Base-by-base conservation (phyloP, 2,329 filamentous ascomycete genomes). In the Aspergillus versicolor region DNA sequence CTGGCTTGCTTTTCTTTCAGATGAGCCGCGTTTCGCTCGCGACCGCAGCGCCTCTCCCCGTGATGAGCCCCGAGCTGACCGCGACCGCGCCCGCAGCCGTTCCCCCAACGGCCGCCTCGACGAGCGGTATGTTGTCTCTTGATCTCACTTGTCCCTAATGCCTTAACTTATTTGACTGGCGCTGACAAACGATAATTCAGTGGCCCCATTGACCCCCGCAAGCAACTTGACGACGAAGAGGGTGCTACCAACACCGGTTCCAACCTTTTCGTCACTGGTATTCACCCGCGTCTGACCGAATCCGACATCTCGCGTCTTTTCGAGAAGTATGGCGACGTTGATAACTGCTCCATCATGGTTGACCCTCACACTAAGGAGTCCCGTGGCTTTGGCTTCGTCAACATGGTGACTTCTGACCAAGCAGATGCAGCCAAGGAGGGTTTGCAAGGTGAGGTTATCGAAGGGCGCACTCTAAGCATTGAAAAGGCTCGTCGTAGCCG, bases 301-400 rank as follows among this genome's bases (percentile, higher is more conserved):
- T 84, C 88, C 15, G 94, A 97, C 73, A 91, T 99, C 61, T 89
- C 90, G 54, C 92, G 92, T 75, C 88, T 99, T 65, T 99, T 99
- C 72, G 92, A 97, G 80, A 99, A 97, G 79, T 97, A 97, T 71
- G 94, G 94, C 67, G 92, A 96, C 73, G 94, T 99, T 52, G 93
- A 97, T 80, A 97, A 95, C 80, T 97, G 93, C 81, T 95, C 97
- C 77, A 99, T 99, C 80, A 99, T 99, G 94, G 87, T 93, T 71
- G 94, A 99, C 73, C 94, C 94, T 61, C 94, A 99, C 78, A 95
- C 91, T 71, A 96, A 96, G 80, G 94, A 99, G 79, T 97, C 93
- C 67, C 94, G 94, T 77, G 94, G 94, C 65, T 99, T 99, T 66
- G 94, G 94, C 56, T 99, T 99, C 80, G 94, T 99, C 75, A 97